Percentiles rank a stretch among this genome's conserved stretches.
Evolutionary conservation across 1,139 yeast species (phyloP).

Genomic region (Komagataea norvegica): DNA sequence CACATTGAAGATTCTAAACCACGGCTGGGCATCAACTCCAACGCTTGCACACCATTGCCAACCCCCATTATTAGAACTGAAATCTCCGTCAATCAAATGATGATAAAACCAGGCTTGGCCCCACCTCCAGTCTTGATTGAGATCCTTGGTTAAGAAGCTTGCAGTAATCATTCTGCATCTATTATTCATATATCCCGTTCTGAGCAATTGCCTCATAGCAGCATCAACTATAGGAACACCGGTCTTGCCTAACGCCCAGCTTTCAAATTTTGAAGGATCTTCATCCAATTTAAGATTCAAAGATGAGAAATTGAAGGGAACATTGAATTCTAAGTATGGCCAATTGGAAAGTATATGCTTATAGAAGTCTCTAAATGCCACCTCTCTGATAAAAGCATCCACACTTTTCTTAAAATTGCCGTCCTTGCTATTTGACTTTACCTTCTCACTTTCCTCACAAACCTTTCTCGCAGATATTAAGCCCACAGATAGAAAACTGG

Average conservation of each 20-base stretch:
- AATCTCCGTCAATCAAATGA: constrained; percentile 47
- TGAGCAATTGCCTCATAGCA: constrained; percentile 45
- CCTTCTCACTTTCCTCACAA: constrained; percentile 27
- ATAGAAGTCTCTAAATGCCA: constrained; percentile 57
- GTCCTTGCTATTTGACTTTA: constrained; percentile 29
- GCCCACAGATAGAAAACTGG: constrained; percentile 46
- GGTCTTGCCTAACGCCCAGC: constrained; percentile 50
- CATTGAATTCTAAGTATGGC: constrained; percentile 48
- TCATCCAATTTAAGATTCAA: constrained; percentile 40
- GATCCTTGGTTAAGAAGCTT: constrained; percentile 46
- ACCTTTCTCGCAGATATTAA: constrained; percentile 40
- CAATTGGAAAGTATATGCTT: constrained; percentile 43
- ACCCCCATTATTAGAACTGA: constrained; percentile 52
- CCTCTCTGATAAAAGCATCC: constrained; percentile 45
- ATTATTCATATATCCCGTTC: constrained; percentile 51
- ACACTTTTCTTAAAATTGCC: constrained; percentile 25
- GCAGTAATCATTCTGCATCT: constrained; percentile 52
- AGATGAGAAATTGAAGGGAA: constrained; percentile 44
- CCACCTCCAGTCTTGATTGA: constrained; percentile 50
- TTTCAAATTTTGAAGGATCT: constrained; percentile 35
- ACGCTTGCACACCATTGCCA: constrained; percentile 53
- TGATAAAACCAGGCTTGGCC: constrained; percentile 50
- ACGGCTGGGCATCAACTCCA: constrained; percentile 53
- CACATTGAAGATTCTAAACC: constrained; percentile 52
- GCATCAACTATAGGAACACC: constrained; percentile 58